Base-by-base conservation (phyloP, 805 yeast genomes). In the Candida silvicultrix region DNA sequence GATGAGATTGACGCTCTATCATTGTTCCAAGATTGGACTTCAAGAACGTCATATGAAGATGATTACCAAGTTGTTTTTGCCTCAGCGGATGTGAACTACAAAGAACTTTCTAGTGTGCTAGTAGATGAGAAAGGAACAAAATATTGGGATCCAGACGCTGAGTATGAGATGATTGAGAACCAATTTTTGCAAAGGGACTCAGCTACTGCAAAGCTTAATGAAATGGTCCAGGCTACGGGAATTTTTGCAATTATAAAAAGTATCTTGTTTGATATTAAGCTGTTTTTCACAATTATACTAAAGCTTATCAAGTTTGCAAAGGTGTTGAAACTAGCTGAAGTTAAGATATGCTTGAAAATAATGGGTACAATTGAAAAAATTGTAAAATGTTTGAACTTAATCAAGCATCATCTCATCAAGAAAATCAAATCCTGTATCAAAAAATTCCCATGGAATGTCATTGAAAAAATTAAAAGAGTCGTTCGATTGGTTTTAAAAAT, bases 341-440 rank as follows among this genome's bases (percentile, higher is more conserved):
- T 53, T 7, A 41, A 48, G 16, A 20, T 45, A 2, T 51, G 56
- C 35, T 46, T 57, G 16, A 45, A 52, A 36, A 48, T 55, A 4
- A 54, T 57, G 54, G 32, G 38, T 11, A 38, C 50, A 3, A 55
- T 57, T 38, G 59, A 57, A 31, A 55, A 55, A 36, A 57, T 50
- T 42, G 54, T 54, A 38, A 45, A 49, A 42, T 43, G 45, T 4
- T 12, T 49, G 37, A 42, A 36, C 28, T 46, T 55, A 38, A 52
- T 57, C 8, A 51, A 46, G 20, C 39, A 38, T 7, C 36, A 49
- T 37, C 36, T 53, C 14, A 45, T 48, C n/a, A 56, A 53, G 28
- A 42, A 47, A 23, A 53, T 57, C 20, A 40, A 21, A 15, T 46
- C 31, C 21, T 29, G 48, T 20, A 50, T 56, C 14, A 54, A 43